Percentiles rank a stretch among this genome's conserved stretches.
These are phyloP conservation scores for Murraya paniculata DNA, from an alignment of 345 rosid species.

Conservation along the genomic window DNA sequence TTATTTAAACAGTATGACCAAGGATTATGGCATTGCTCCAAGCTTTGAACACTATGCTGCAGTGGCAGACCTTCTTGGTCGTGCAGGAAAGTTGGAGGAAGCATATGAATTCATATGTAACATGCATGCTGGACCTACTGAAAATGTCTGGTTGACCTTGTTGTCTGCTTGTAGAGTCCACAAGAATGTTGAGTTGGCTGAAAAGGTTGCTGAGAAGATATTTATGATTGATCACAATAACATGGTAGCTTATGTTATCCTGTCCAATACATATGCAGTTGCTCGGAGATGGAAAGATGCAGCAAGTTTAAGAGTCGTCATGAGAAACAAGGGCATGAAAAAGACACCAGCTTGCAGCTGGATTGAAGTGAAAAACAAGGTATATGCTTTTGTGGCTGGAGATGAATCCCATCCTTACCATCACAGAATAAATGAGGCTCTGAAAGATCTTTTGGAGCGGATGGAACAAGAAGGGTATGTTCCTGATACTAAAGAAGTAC, in stretches of 20 bases:
- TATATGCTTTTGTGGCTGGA: conserved; percentile 71
- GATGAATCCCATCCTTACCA: conserved; percentile 63
- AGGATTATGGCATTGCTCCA: conserved; percentile 50
- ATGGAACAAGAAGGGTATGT: conserved; percentile 77
- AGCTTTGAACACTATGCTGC: conserved; percentile 86
- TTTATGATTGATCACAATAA: conserved; percentile 60
- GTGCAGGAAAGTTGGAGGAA: conserved; percentile 84
- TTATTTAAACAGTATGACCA: conserved; percentile 57
- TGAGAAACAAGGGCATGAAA: conserved; percentile 49
- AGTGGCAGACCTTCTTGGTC: conserved; percentile 79
- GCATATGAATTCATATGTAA: conserved; percentile 58
- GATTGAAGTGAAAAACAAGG: conserved; percentile 66
- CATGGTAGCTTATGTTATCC: conserved; percentile 65
- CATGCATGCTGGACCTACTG: conserved; percentile 45
- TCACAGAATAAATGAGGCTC: conserved; percentile 45
- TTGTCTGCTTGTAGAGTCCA: conserved; percentile 77
- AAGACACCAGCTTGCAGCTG: conserved; percentile 88
- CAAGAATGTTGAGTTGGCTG: conserved; percentile 72
- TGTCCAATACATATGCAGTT: conserved; percentile 74
- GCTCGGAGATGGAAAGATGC: conserved; percentile 65
- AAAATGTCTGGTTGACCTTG: conserved; percentile 69
- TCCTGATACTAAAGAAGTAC: conserved; percentile 64
- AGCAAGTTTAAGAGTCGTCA: conserved; percentile 42
- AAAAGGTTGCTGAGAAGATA: conserved; percentile 55
- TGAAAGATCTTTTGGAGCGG: conserved; percentile 46